Percentiles rank a stretch among this genome's conserved stretches.
phyloP scores from a whole-genome alignment of 2,329 filamentous ascomycete genomes.

The Trichophyton benhamiae region DNA sequence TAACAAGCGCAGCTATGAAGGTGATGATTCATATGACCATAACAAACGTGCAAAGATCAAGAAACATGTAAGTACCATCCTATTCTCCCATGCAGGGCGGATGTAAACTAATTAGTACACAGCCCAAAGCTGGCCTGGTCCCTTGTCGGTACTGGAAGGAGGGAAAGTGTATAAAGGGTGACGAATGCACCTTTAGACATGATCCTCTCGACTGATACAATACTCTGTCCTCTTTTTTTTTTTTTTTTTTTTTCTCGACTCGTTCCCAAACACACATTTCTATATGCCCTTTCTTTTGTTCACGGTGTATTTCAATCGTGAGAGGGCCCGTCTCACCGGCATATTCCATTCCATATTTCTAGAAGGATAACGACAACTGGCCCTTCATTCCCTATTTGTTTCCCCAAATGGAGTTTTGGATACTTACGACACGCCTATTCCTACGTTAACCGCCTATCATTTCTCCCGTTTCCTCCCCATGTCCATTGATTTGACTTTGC shows the following conservation, averaged over 20 bases:
- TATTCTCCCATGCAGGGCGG: neutral
- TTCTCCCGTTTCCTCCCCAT: neutral
- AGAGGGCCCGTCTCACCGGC: no score
- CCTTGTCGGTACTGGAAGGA: constrained; percentile 43
- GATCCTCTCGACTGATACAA: constrained; percentile 19
- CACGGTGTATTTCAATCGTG: neutral
- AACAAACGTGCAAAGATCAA: constrained; percentile 28
- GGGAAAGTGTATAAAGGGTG: constrained; percentile 43
- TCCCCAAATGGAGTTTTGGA: neutral
- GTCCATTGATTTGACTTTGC: neutral
- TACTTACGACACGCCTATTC: neutral
- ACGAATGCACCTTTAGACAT: constrained; percentile 41
- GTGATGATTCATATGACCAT: constrained; percentile 20
- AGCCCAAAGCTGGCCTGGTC: constrained; percentile 35
- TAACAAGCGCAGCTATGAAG: constrained; percentile 29
- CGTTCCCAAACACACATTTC: neutral
- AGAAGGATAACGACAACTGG: no score
- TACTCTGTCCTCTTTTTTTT: neutral
- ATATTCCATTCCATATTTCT: no score
- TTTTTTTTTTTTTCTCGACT: no score
- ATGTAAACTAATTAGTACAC: neutral
- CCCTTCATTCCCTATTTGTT: neutral
- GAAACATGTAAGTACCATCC: constrained; percentile 24
- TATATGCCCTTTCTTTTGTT: neutral
- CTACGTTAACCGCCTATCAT: no score